Evolutionary conservation across 2,329 filamentous ascomycete genomes (phyloP).

Genomic region (Didymosphaeria variabile): DNA sequence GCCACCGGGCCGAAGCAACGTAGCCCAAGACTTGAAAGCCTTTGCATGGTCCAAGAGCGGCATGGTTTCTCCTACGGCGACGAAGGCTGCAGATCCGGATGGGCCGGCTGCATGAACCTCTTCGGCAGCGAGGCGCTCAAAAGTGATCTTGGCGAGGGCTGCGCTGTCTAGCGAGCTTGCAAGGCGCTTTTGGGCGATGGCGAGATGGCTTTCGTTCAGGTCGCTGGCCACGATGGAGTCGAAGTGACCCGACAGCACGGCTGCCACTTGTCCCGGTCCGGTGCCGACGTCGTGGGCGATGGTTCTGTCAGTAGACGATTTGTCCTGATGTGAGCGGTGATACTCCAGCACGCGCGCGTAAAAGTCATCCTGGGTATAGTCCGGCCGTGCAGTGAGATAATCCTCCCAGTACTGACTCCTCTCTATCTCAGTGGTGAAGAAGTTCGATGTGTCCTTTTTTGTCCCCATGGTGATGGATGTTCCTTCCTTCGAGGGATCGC

Average conservation of each 20-base stretch:
- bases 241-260: not conserved
- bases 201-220: not conserved
- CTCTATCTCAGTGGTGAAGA: conserved; percentile 1
- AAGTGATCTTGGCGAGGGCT: not conserved
- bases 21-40: not conserved
- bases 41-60: not conserved
- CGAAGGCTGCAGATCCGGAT: not conserved
- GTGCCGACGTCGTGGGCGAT: conserved; percentile 1
- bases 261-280: not conserved
- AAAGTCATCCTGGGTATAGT: conserved; percentile 6
- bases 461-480: not conserved
- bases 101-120: not conserved
- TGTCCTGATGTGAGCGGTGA: not conserved
- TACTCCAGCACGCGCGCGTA: conserved; percentile 4
- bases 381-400: conserved; percentile 1
- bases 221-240: not conserved
- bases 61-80: not conserved
- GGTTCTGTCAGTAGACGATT: not conserved
- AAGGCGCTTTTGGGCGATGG: not conserved
- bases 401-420: conserved; percentile 9
- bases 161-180: not conserved
- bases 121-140: not conserved
- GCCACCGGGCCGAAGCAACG: conserved; percentile 1
- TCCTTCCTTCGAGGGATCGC: not conserved
- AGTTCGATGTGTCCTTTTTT: conserved; percentile 6